Evolutionary conservation across 805 yeast genomes (phyloP), one percentile per base, ranked within the genome.

Genomic region (Sugiyamaella lignohabitans): DNA sequence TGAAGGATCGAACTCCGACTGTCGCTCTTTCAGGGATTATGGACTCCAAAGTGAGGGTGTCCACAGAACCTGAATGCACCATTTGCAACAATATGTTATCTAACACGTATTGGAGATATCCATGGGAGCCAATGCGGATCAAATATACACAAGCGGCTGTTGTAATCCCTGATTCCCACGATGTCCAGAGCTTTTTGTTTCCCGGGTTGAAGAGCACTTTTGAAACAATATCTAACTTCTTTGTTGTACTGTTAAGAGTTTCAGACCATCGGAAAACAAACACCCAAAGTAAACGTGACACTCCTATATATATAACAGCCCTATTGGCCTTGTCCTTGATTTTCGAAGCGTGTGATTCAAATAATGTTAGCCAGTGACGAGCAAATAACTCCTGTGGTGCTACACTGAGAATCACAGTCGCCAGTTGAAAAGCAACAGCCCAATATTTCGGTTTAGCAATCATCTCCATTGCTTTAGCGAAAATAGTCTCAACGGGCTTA

Each of bases 241-340:
- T 82, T 2, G 89, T 80, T 0, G 95, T 88, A 49, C 85, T 82
- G 60, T 91, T 93, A 55, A 91, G 67, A 0, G 97, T 84, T 55
- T 94, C 98, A 0, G 95, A 78, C 53, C 88, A 79, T 52, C 98
- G 71, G 63, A 82, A 87, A 20, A 88, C 67, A 60, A 85, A 93
- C 0, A 89, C 95, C 98, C 98, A 93, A 0, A 86, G 65, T 27
- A 94, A 68, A 48, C 96, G 68, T 0, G 95, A 74, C 2, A 83
- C 66, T 47, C 89, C 80, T 0, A 78, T 77, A 14, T 85, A 73
- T 38, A 79, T 74, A 2, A 76, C 76, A 0, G 77, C 71, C 55
- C 82, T 78, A 42, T 71, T 73, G 0, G 67, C 59, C 10, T 75
- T 73, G 3, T 87, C 82, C 57, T 81, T 84, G 36, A 86, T 68